phyloP scores from a whole-genome alignment of 768 basidiomycete species.

The Mrakia frigida region DNA sequence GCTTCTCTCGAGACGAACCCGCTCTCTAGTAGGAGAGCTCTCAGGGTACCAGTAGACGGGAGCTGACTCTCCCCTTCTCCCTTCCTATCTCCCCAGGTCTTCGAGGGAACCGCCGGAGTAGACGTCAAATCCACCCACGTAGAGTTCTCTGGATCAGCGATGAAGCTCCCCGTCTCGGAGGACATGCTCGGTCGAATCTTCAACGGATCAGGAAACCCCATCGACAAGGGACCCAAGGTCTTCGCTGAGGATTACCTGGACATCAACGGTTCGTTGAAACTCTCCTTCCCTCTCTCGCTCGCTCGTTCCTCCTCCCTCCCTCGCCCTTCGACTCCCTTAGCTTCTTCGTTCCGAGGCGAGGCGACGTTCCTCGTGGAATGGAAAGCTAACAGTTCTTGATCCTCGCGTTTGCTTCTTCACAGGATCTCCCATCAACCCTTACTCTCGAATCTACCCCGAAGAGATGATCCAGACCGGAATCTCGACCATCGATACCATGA shows the following conservation, averaged over 20 bases:
- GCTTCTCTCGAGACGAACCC: neutral
- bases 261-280: conserved; percentile 73
- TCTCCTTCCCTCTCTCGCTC: neutral
- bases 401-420: neutral
- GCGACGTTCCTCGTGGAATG: neutral
- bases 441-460: conserved; percentile 90
- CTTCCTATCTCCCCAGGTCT: conserved; percentile 52
- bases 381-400: neutral
- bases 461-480: conserved; percentile 99
- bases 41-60: too few species aligned
- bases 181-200: conserved; percentile 99
- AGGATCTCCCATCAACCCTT: conserved; percentile 81
- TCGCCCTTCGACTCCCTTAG: neutral
- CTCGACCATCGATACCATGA: conserved; percentile 62
- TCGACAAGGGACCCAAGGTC: conserved; percentile 97
- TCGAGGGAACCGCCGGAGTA: conserved; percentile 94
- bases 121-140: conserved; percentile 97
- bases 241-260: conserved; percentile 99
- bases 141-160: conserved; percentile 95
- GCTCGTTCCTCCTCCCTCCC: neutral
- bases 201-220: conserved; percentile 96
- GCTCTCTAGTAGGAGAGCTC: neutral
- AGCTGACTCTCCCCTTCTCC: neutral
- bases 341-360: neutral
- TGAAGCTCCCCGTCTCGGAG: conserved; percentile 97